A percentile compares a stretch with the other conserved stretches of the same genome.
Conservation (phyloP, 352 stramenopile genomes). For the Phytophthora vignae region DNA sequence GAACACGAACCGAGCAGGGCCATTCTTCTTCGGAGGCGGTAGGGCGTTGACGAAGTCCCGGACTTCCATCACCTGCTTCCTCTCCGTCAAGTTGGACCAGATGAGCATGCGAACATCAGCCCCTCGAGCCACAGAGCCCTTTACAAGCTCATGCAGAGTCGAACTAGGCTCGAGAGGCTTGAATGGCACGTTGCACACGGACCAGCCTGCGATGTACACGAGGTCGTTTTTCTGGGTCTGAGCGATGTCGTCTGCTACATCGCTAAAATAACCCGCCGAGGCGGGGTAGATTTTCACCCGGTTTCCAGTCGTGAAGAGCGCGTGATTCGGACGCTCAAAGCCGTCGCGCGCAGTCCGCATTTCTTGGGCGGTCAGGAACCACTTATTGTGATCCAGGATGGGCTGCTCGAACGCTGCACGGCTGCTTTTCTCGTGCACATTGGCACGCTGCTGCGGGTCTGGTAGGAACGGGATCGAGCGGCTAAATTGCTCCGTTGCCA, state of each 20-base stretch:
- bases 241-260: slow-evolving; percentile 48
- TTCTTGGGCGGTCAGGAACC: slow-evolving; percentile 60
- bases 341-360: slow-evolving; percentile 49
- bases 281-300: slow-evolving; percentile 44
- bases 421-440: slow-evolving; percentile 10
- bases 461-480: slow-evolving; percentile 19
- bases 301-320: slow-evolving; percentile 49
- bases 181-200: slow-evolving; percentile 58
- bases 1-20: slow-evolving; percentile 45
- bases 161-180: slow-evolving; percentile 36
- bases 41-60: slow-evolving; percentile 51
- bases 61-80: slow-evolving; percentile 47
- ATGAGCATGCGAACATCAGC: slow-evolving; percentile 55
- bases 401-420: slow-evolving; percentile 40
- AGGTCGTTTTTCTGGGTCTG: slow-evolving; percentile 18
- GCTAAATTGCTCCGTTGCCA: slow-evolving; percentile 4
- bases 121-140: slow-evolving; percentile 33
- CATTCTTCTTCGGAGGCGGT: slow-evolving; percentile 23
- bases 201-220: slow-evolving; percentile 63
- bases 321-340: slow-evolving; percentile 35
- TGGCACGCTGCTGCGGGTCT: slow-evolving; percentile 7
- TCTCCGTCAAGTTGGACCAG: slow-evolving; percentile 59
- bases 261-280: slow-evolving; percentile 48
- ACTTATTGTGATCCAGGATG: slow-evolving; percentile 41
- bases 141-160: slow-evolving; percentile 40